phyloP scores from a whole-genome alignment of 768 basidiomycete species.

The Rhodosporidiobolus odoratus region DNA sequence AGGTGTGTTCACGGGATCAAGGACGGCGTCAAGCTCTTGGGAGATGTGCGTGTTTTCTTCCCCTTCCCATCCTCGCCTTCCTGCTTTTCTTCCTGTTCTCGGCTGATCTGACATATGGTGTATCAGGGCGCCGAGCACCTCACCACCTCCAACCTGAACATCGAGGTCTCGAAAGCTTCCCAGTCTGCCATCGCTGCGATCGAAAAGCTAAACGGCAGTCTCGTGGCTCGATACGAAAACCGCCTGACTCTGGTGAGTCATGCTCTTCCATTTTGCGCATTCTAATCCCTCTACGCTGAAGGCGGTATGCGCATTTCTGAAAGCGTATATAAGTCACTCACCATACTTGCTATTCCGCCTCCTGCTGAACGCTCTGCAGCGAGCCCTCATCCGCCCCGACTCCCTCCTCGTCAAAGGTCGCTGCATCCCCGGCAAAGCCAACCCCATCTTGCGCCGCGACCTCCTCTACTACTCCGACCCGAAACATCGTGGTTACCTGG shows the following conservation, averaged over 20 bases:
- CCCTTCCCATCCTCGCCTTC: constrained; percentile 5
- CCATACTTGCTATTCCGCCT: background rate
- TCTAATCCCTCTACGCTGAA: background rate
- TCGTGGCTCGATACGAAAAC: constrained; percentile 90
- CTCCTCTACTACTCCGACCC: constrained; percentile 43
- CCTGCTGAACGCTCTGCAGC: constrained; percentile 10
- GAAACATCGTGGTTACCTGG: constrained; percentile 40
- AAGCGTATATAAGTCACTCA: too few relatives aligned
- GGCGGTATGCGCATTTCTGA: too few relatives aligned
- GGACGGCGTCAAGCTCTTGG: constrained; percentile 83
- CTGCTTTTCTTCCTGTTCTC: background rate
- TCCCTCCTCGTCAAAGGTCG: constrained; percentile 23
- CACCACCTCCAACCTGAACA: constrained; percentile 57
- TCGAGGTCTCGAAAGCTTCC: constrained; percentile 78
- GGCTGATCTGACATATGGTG: background rate
- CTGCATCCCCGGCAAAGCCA: constrained; percentile 35
- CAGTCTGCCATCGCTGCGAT: constrained; percentile 78
- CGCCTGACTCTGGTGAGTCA: constrained; percentile 56
- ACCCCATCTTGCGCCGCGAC: constrained; percentile 41
- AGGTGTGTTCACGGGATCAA: constrained; percentile 82
- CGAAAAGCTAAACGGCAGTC: constrained; percentile 70
- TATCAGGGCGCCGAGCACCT: constrained; percentile 62
- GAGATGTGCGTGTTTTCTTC: constrained; percentile 60
- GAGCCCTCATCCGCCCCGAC: constrained; percentile 35
- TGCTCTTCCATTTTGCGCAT: background rate